These are phyloP conservation scores for Oenanthe javanica DNA, from an alignment of 140 eudicot genomes.

Conservation along the genomic window DNA sequence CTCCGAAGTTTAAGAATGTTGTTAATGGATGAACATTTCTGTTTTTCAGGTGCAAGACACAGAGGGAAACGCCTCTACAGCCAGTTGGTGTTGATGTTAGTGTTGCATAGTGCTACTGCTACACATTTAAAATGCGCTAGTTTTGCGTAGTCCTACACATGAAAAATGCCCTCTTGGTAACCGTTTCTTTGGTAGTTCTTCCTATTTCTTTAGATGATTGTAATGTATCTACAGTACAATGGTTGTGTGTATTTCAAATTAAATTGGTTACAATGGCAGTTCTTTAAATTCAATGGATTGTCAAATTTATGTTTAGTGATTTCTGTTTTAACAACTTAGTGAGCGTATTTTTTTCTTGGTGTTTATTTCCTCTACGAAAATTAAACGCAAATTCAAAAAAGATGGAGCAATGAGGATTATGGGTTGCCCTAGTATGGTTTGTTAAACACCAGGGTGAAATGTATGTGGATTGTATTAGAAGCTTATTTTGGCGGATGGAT, in stretches of 20 bases:
- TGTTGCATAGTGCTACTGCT: constrained; percentile 27
- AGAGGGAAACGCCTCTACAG: constrained; percentile 35
- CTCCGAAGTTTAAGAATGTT: not conserved
- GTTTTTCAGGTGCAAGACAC: constrained; percentile 65
- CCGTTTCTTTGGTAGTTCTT: not conserved
- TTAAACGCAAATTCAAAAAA: not conserved
- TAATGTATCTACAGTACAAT: not conserved
- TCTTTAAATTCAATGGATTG: not conserved
- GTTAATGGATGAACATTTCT: constrained; percentile 2
- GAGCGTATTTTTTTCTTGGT: not conserved
- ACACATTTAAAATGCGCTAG: not conserved
- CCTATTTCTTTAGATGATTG: not conserved
- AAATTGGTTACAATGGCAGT: not conserved
- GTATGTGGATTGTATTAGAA: too few relatives aligned
- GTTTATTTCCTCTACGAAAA: not conserved
- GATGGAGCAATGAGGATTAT: not conserved
- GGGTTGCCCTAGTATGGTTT: not conserved
- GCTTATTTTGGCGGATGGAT: too few relatives aligned
- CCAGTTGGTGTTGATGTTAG: constrained; percentile 56
- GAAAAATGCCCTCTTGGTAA: not conserved
- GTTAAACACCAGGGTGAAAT: not conserved
- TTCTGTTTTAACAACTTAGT: not conserved
- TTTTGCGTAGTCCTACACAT: not conserved
- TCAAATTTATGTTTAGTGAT: not conserved
- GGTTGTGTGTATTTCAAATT: not conserved